phyloP scores from a whole-genome alignment of 2,329 filamentous ascomycete species.

The Coleophoma eucalyptorum region DNA sequence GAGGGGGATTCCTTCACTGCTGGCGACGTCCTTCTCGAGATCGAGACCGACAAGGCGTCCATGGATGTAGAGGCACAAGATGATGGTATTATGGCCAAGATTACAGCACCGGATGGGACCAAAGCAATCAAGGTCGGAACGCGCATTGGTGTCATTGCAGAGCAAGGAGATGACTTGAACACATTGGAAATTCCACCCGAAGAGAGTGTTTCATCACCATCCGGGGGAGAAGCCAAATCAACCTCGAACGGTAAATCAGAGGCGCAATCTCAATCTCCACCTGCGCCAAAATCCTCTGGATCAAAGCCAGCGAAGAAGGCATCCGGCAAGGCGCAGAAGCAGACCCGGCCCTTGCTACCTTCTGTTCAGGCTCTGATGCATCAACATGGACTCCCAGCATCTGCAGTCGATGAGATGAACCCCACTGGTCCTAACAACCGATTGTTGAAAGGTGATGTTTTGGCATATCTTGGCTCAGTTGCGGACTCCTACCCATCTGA shows the following conservation, averaged over 20 bases:
- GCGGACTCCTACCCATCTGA: constrained; percentile 66
- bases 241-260: constrained; percentile 11
- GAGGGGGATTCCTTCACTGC: constrained; percentile 80
- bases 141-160: constrained; percentile 79
- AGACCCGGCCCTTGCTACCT: constrained; percentile 72
- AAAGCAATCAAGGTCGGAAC: constrained; percentile 76
- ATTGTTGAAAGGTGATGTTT: constrained; percentile 90
- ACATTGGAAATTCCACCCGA: constrained; percentile 73
- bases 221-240: constrained; percentile 23
- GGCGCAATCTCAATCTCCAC: constrained; percentile 13
- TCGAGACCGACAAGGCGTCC: constrained; percentile 90
- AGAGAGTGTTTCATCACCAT: constrained; percentile 34
- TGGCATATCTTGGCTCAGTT: constrained; percentile 83
- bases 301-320: constrained; percentile 29
- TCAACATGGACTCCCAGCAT: constrained; percentile 70
- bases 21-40: constrained; percentile 85
- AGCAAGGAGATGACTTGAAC: constrained; percentile 74
- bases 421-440: constrained; percentile 85
- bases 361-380: constrained; percentile 82
- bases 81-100: constrained; percentile 82
- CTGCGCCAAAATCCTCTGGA: constrained; percentile 7
- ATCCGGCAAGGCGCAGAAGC: constrained; percentile 51
- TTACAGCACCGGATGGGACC: constrained; percentile 67
- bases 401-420: constrained; percentile 76
- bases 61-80: constrained; percentile 96